A percentile compares a stretch with the other conserved stretches of the same genome.
These are phyloP conservation scores for Sonneratia caseolaris DNA, from an alignment of 345 rosid genomes.

Conservation along the genomic window DNA sequence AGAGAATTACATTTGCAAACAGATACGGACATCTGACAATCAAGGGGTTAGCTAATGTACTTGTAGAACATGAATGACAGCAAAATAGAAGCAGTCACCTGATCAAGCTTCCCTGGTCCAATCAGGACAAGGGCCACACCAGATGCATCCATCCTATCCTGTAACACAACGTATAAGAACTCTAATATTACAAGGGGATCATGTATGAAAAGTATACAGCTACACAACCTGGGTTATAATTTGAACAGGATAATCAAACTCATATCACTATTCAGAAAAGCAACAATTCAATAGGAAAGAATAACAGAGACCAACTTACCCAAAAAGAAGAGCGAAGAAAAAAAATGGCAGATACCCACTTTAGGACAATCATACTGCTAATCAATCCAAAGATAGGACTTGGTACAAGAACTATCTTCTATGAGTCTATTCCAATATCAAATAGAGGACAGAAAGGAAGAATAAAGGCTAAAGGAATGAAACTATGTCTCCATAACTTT, in stretches of 20 bases:
- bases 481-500: neutral
- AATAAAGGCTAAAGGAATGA: neutral
- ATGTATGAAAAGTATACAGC: neutral
- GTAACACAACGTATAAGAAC: conserved; percentile 8
- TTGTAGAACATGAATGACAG: neutral
- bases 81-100: conserved; percentile 27
- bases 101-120: conserved; percentile 82
- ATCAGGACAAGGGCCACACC: conserved; percentile 69
- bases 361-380: neutral
- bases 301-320: neutral
- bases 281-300: neutral
- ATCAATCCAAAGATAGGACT: neutral
- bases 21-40: neutral
- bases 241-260: neutral
- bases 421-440: no score
- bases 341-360: no score
- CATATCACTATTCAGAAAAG: neutral
- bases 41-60: neutral
- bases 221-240: neutral
- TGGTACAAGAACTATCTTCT: no score
- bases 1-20: neutral
- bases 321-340: no score
- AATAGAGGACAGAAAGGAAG: neutral
- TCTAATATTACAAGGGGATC: neutral
- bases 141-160: conserved; percentile 77